Conservation (phyloP, 176 grass and related monocot species). For the Zea luxurians region DNA sequence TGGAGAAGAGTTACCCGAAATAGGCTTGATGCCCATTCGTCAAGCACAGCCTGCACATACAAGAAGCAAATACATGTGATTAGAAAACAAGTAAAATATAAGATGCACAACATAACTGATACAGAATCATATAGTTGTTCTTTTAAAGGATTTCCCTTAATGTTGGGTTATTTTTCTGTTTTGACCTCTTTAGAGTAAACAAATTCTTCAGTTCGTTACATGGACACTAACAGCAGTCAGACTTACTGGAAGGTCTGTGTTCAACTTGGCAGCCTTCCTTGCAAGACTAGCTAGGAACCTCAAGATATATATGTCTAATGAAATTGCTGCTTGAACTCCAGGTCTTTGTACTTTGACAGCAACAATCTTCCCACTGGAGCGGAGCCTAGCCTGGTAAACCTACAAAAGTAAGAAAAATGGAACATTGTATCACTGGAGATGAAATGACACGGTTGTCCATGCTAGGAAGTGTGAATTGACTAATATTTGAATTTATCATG, state of each 20-base stretch:
- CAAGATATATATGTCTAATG: conserved; percentile 93
- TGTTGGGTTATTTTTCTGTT: background rate
- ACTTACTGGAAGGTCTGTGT: conserved; percentile 89
- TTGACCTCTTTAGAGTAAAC: conserved; percentile 1
- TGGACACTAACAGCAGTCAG: background rate
- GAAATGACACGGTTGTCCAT: conserved; percentile 7
- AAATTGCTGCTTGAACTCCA: conserved; percentile 93
- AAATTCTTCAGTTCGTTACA: conserved; percentile 16
- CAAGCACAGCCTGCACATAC: conserved; percentile 76
- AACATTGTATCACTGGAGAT: background rate
- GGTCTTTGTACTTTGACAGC: conserved; percentile 99
- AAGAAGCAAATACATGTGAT: conserved; percentile 18
- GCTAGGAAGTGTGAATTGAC: background rate
- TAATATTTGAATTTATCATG: conserved; percentile 18
- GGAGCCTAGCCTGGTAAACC: conserved; percentile 90
- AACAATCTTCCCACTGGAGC: conserved; percentile 66
- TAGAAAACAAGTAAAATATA: conserved; percentile 38
- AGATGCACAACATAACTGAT: conserved; percentile 8
- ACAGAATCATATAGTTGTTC: conserved; percentile 14
- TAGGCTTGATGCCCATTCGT: conserved; percentile 94
- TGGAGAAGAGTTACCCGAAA: conserved; percentile 72
- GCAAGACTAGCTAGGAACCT: conserved; percentile 79
- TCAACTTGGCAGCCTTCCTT: conserved; percentile 67
- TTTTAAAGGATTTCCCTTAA: conserved; percentile 3
- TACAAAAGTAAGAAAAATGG: conserved; percentile 43